phyloP scores from a whole-genome alignment of 306 rosid species.

The Fagus sylvatica region DNA sequence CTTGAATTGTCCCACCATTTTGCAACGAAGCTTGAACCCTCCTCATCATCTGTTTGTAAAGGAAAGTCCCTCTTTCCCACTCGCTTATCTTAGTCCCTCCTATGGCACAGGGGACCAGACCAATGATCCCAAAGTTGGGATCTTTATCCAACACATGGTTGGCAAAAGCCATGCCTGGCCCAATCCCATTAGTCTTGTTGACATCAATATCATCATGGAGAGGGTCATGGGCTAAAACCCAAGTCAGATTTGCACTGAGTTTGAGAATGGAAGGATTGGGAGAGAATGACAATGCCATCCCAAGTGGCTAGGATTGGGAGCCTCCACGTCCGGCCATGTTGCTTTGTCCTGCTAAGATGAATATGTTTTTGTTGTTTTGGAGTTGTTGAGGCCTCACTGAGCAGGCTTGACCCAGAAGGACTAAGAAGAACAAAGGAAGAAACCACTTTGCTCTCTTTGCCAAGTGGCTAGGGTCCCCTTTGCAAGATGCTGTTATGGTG shows the following conservation, averaged over 20 bases:
- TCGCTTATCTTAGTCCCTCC: constrained; percentile 46
- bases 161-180: constrained; percentile 49
- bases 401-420: constrained; percentile 18
- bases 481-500: background rate
- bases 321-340: constrained; percentile 98
- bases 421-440: background rate
- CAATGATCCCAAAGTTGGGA: constrained; percentile 28
- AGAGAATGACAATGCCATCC: constrained; percentile 58
- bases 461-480: background rate
- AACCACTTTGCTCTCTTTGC: background rate
- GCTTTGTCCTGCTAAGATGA: constrained; percentile 95
- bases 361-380: constrained; percentile 30
- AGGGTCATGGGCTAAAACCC: constrained; percentile 78
- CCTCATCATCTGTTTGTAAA: constrained; percentile 53
- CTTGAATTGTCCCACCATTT: constrained; percentile 43
- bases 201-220: constrained; percentile 58
- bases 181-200: constrained; percentile 35
- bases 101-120: constrained; percentile 57
- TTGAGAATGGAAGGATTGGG: constrained; percentile 46
- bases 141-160: constrained; percentile 27
- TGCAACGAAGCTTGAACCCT: constrained; percentile 50
- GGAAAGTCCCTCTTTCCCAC: constrained; percentile 45
- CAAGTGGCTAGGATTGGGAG: constrained; percentile 40
- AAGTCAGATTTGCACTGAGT: constrained; percentile 45
- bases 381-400: constrained; percentile 3